These are phyloP conservation scores for Amaranthus tricolor DNA, from an alignment of 179 eudicot species.

Conservation along the genomic window DNA sequence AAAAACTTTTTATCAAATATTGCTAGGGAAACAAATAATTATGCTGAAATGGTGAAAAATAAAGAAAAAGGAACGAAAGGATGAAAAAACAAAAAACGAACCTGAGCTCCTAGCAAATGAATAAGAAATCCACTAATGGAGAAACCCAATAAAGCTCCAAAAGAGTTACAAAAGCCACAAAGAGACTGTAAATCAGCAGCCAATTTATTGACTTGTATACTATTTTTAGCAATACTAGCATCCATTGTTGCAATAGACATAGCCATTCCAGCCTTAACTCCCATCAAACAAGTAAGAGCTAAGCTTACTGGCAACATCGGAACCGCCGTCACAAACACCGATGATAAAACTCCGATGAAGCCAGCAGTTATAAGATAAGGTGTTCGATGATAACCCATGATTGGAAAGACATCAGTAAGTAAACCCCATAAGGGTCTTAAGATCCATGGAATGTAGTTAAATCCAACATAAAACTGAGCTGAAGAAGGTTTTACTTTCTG, in stretches of 20 bases:
- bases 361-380: conserved; percentile 52
- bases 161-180: conserved; percentile 44
- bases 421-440: conserved; percentile 68
- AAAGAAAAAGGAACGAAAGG: not conserved
- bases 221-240: conserved; percentile 57
- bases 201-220: conserved; percentile 42
- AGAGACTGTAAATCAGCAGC: conserved; percentile 66
- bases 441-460: conserved; percentile 64
- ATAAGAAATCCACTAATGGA: conserved; percentile 52
- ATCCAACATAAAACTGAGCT: conserved; percentile 44
- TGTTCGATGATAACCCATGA: conserved; percentile 44
- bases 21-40: not conserved
- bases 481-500: conserved; percentile 43
- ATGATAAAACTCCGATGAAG: conserved; percentile 35
- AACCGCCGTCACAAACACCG: conserved; percentile 31
- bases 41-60: not conserved
- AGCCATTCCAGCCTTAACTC: conserved; percentile 39
- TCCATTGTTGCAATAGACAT: conserved; percentile 52
- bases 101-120: conserved; percentile 70
- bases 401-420: conserved; percentile 52
- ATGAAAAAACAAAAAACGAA: not conserved
- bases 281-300: conserved; percentile 47
- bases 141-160: conserved; percentile 54
- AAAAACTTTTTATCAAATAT: too few species aligned
- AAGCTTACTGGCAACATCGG: conserved; percentile 22